phyloP scores from a whole-genome alignment of 805 yeast genomes.

The Metschnikowia peoriensis region DNA sequence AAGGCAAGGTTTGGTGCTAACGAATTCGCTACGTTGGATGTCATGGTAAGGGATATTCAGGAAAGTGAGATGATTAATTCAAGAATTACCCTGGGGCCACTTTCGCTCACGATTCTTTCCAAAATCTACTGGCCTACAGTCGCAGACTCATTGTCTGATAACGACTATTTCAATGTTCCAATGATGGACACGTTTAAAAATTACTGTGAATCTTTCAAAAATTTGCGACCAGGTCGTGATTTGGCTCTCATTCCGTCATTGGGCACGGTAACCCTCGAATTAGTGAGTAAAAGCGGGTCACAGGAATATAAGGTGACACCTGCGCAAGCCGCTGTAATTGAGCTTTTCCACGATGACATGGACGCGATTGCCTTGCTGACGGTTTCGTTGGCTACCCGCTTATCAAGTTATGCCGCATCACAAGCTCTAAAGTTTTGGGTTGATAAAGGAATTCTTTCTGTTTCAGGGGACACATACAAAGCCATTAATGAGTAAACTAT shows the following conservation, averaged over 20 bases:
- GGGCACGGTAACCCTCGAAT: constrained; percentile 61
- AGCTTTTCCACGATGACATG: constrained; percentile 40
- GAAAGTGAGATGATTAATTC: constrained; percentile 51
- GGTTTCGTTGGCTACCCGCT: constrained; percentile 20
- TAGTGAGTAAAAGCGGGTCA: constrained; percentile 32
- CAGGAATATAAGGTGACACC: constrained; percentile 55
- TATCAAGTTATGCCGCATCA: constrained; percentile 20
- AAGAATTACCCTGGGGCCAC: constrained; percentile 10
- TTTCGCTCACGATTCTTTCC: constrained; percentile 67
- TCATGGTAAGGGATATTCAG: constrained; percentile 75
- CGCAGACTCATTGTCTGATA: constrained; percentile 25
- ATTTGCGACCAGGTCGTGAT: constrained; percentile 54
- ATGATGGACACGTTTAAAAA: constrained; percentile 41
- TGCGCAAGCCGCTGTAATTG: constrained; percentile 64
- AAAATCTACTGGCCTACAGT: constrained; percentile 77
- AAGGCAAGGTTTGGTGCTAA: constrained; percentile 64
- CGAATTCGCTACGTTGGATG: constrained; percentile 68
- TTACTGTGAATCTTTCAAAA: constrained; percentile 45
- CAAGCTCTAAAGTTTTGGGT: constrained; percentile 61
- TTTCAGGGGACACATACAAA: constrained; percentile 3
- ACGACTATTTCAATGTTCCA: constrained; percentile 52
- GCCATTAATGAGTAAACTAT: neutral
- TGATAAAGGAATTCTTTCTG: constrained; percentile 47
- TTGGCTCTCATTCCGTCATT: constrained; percentile 55
- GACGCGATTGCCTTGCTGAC: constrained; percentile 31